Base-by-base conservation (phyloP, 2,329 filamentous ascomycete species). In the Beauveria scarabaeidicola region DNA sequence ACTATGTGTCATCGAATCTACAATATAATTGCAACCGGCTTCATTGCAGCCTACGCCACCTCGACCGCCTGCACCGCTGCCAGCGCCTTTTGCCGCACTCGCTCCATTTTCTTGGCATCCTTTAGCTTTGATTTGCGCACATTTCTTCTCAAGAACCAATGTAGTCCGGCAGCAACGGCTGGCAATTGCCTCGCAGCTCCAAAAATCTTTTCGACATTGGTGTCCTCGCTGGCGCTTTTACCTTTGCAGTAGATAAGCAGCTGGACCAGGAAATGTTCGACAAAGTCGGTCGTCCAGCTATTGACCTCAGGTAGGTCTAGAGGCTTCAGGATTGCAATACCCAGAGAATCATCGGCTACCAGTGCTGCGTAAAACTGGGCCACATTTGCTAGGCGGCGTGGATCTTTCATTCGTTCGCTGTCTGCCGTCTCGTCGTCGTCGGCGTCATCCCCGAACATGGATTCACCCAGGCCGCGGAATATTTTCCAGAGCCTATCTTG, bases 401-500 rank as follows among this genome's bases (percentile, higher is more conserved):
- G 71, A 29, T 85, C 83, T 60, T 69, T 73, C 64, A 77, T 72
- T 13, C 72, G 71, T 59, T 78, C 72, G 48, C 75, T 73, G 3
- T 77, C 75, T 15, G 81, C 81, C 15, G 77, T 76, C 25, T 77
- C 75, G 10, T 82, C 82, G 2, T 84, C 82, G 6, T 86, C 83
- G 3, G 79, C 77, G 17, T 81, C 81, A 43, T 85, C 85, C 6
- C 84, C 85, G 48, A 89, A 87, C 40, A 89, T 82, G 2, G 81
- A 83, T 72, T 96, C 92, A n/a, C 91, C 93, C 73, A 97, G 83
- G 40, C 85, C 81, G 67, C 88, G 87, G 73, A 97, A 95, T 10
- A 93, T 78, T 66, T 89, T 90, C 86, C 92, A 96, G 1, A 97
- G 77, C 8, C 87, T 84, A 67, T 93, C 91, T 69, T 94, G 90